Base-by-base conservation (phyloP, 169 alveolate species). In the Babesia ovata region DNA sequence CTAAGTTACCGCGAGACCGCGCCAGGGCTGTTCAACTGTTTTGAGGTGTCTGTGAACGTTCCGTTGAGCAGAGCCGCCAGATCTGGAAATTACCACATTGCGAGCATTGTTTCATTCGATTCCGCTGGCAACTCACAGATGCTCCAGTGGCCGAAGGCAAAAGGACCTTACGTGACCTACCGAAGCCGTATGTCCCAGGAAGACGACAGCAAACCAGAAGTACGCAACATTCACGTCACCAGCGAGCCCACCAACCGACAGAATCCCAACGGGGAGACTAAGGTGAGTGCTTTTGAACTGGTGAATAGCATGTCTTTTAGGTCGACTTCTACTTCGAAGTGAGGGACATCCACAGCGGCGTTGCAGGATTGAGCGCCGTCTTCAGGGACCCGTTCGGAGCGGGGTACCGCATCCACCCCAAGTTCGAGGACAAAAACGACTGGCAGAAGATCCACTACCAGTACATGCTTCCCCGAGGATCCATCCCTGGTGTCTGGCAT, bases 401-500 rank as follows among this genome's bases (percentile, higher is more conserved):
- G 36, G 69, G 39, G 36, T 42, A 45, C 53, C 48, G 21, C 39
- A 62, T 24, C n/a, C 48, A 21, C 59, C 91, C 89, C 78, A 72
- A 44, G 49, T 49, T 24, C 81, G 58, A 44, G 28, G 65, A 39
- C 14, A 7, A 22, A 17, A 63, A 72, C 29, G 88, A 77, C 52
- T 72, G 79, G 73, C 84, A 60, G 69, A 7, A 26, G 16, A 65
- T 89, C 45, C 24, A 22, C n/a, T 79, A 82, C 61, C 42, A 36
- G 44, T 73, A 86, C 26, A 36, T 81, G 24, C 77, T 89, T 19
- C 94, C 94, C 10, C 66, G 72, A 54, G 94, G 94, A 24, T 89
- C 94, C 17, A 70, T 89, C 74, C 90, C 92, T 2, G 94, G 94
- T 7, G 86, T 86, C 13, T 89, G 94, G 94, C 88, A 81, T 59